phyloP scores from a whole-genome alignment of 2,329 filamentous ascomycete genomes.

The Coniochaeta pulveracea region DNA sequence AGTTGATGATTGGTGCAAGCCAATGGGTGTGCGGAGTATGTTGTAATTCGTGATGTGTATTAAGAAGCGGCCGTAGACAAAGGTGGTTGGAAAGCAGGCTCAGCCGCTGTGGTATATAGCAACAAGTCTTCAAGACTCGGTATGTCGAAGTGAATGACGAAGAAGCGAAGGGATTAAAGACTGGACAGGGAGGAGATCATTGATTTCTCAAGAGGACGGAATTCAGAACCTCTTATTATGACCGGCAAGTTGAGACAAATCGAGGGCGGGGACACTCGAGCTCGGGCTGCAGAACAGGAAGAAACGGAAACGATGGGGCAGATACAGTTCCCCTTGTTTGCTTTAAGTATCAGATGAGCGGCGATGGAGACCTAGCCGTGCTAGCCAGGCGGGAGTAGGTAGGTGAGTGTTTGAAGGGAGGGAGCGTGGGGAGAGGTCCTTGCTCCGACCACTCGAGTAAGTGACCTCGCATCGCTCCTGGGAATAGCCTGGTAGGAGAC shows the following conservation, averaged over 20 bases:
- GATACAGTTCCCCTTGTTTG: constrained; percentile 5
- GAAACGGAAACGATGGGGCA: background rate
- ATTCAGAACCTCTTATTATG: background rate
- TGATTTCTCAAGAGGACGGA: constrained; percentile 2
- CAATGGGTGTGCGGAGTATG: too few relatives aligned
- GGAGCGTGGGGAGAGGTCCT: background rate
- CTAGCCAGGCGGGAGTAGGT: background rate
- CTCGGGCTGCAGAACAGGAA: constrained; percentile 6
- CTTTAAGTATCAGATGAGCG: constrained; percentile 6
- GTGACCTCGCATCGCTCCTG: too few relatives aligned
- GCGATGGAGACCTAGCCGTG: background rate
- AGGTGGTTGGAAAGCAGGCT: constrained; percentile 14
- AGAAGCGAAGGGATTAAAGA: constrained; percentile 15
- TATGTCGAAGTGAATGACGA: constrained; percentile 16
- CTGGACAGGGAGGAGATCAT: constrained; percentile 11
- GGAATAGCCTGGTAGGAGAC: constrained; percentile 3
- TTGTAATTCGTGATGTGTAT: too few relatives aligned
- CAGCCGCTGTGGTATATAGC: constrained; percentile 16
- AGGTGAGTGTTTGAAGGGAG: background rate
- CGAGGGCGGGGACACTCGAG: constrained; percentile 5
- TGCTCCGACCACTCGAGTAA: too few relatives aligned
- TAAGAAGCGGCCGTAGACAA: too few relatives aligned
- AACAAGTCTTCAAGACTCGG: constrained; percentile 5
- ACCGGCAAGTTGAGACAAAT: constrained; percentile 4
- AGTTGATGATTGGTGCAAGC: too few relatives aligned